A percentile compares a stretch with the other conserved stretches of the same genome.
These are phyloP conservation scores for Hymenoscyphus salicellus DNA, from an alignment of 2,329 filamentous ascomycete species.

Conservation along the genomic window DNA sequence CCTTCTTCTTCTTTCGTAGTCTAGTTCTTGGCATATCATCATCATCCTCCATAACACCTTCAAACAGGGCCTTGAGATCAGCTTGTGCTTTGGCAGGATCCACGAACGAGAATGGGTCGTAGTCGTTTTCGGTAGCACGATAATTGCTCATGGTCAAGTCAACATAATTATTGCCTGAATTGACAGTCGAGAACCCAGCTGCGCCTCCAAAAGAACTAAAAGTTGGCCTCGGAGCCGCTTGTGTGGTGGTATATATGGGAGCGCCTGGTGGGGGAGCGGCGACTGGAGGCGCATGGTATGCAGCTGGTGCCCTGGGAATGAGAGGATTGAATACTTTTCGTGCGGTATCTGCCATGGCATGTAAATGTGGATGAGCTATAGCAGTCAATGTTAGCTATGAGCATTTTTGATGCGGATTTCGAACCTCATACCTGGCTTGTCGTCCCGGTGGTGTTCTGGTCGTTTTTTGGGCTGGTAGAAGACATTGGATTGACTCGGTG, in stretches of 20 bases:
- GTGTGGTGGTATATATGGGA: constrained; percentile 32
- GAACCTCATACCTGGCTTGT: constrained; percentile 24
- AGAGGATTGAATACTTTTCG: constrained; percentile 29
- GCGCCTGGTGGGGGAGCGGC: constrained; percentile 25
- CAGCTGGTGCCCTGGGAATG: constrained; percentile 25
- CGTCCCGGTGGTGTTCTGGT: constrained; percentile 34
- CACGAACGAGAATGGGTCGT: constrained; percentile 34
- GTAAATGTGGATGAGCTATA: constrained; percentile 31
- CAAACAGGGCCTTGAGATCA: constrained; percentile 77
- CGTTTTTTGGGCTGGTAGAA: constrained; percentile 35
- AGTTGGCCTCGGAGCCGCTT: constrained; percentile 25
- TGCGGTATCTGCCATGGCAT: constrained; percentile 22
- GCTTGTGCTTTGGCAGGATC: constrained; percentile 70
- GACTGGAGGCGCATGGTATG: constrained; percentile 20
- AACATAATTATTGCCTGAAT: constrained; percentile 31
- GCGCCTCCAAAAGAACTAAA: constrained; percentile 34
- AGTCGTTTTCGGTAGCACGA: constrained; percentile 21
- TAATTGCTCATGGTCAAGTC: constrained; percentile 33
- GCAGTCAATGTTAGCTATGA: constrained; percentile 3
- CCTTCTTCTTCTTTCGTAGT: constrained; percentile 40
- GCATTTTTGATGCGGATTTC: not conserved
- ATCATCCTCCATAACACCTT: constrained; percentile 75
- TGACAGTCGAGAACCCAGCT: constrained; percentile 31
- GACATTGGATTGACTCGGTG: constrained; percentile 28
- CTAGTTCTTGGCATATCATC: constrained; percentile 41